Conservation (phyloP, 148 eudicot genomes). For the Rhododendron molle region DNA sequence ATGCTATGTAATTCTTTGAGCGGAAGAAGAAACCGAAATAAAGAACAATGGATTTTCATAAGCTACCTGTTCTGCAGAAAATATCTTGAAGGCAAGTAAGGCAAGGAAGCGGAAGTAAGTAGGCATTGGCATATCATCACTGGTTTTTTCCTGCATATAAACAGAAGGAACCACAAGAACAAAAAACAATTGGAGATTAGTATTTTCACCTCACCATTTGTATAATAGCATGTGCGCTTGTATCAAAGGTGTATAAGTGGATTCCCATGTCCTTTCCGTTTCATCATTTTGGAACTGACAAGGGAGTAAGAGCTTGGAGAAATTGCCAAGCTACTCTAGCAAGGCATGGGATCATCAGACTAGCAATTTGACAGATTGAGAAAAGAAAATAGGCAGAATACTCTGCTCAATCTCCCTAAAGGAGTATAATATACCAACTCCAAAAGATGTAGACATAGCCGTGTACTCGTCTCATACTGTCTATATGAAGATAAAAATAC, state of each 20-base stretch:
- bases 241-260: not conserved
- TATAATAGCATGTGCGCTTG: not conserved
- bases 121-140: conserved; percentile 85
- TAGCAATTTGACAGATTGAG: not conserved
- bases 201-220: not conserved
- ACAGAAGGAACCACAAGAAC: conserved; percentile 16
- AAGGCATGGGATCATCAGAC: not conserved
- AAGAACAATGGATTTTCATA: conserved; percentile 2
- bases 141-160: conserved; percentile 54
- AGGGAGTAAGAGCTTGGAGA: not conserved
- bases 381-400: not conserved
- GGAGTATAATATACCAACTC: not conserved
- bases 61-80: conserved; percentile 75
- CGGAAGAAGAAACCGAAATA: not conserved
- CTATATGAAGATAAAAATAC: not conserved
- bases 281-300: not conserved
- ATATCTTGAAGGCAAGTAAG: conserved; percentile 95
- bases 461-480: not conserved
- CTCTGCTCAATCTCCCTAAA: not conserved
- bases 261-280: not conserved
- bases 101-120: conserved; percentile 94
- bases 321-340: not conserved
- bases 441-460: not conserved
- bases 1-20: not conserved
- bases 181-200: not conserved